These are phyloP conservation scores for Cladosporium velox DNA, from an alignment of 2,329 filamentous ascomycete genomes.

Conservation along the genomic window DNA sequence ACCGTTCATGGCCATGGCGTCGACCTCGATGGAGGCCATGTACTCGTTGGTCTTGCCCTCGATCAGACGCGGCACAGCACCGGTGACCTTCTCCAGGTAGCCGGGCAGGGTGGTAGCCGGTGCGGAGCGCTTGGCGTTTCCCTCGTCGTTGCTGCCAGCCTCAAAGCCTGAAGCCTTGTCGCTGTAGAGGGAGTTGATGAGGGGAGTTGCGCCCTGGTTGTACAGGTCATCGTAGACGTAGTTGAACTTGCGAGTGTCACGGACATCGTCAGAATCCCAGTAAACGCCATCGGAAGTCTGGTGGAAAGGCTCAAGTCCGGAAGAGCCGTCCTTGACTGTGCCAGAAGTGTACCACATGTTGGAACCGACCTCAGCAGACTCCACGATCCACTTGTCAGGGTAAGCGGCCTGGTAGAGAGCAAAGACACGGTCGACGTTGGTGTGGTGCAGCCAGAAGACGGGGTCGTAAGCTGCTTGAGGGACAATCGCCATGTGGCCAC, in stretches of 20 bases:
- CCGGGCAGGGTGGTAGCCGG: conserved; percentile 3
- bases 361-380: conserved; percentile 11
- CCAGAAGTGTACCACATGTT: conserved; percentile 17
- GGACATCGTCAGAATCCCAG: conserved; percentile 66
- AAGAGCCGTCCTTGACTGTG: conserved; percentile 5
- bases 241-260: conserved; percentile 64
- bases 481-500: conserved; percentile 22
- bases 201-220: conserved; percentile 42
- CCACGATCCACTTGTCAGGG: conserved; percentile 30
- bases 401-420: conserved; percentile 24
- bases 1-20: conserved; percentile 40
- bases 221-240: conserved; percentile 73
- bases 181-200: conserved; percentile 64
- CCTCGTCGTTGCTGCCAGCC: conserved; percentile 16
- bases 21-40: conserved; percentile 17
- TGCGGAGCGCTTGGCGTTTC: conserved; percentile 8
- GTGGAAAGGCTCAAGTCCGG: conserved; percentile 65
- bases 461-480: conserved; percentile 28
- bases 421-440: conserved; percentile 25
- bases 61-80: conserved; percentile 3
- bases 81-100: conserved; percentile 6
- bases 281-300: conserved; percentile 59
- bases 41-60: conserved; percentile 19
- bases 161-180: conserved; percentile 17
- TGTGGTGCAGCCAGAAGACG: conserved; percentile 27